These are phyloP conservation scores for Silene uniflora DNA, from an alignment of 148 eudicot species.

Conservation along the genomic window DNA sequence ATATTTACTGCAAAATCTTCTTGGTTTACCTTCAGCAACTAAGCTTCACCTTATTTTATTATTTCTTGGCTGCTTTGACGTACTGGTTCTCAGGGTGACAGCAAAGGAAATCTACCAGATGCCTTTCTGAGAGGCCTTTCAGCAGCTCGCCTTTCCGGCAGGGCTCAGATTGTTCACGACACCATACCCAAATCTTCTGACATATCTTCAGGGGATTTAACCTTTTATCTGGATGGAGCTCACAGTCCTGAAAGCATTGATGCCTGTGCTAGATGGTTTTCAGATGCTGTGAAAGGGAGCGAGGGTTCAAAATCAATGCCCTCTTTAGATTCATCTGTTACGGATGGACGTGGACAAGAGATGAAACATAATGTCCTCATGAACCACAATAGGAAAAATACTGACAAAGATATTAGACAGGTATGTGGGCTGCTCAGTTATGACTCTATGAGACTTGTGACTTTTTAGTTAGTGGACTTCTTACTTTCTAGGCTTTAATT, in stretches of 20 bases:
- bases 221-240: conserved; percentile 84
- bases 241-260: conserved; percentile 93
- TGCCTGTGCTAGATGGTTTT: conserved; percentile 83
- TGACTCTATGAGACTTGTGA: not conserved
- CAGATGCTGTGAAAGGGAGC: conserved; percentile 45
- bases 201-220: conserved; percentile 48
- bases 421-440: conserved; percentile 24
- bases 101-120: conserved; percentile 48
- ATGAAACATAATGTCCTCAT: conserved; percentile 31
- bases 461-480: conserved; percentile 1
- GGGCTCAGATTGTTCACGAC: conserved; percentile 74
- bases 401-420: conserved; percentile 37
- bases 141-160: conserved; percentile 71
- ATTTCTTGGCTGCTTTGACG: not conserved
- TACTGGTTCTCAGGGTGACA: conserved; percentile 35
- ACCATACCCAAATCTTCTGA: conserved; percentile 19
- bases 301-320: conserved; percentile 20
- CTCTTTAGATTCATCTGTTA: conserved; percentile 28
- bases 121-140: conserved; percentile 77
- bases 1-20: not conserved
- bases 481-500: conserved; percentile 1
- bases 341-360: conserved; percentile 21
- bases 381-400: conserved; percentile 25
- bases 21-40: not conserved
- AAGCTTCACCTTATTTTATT: not conserved